phyloP scores from a whole-genome alignment of 306 rosid species.

The Castanospermum australe region DNA sequence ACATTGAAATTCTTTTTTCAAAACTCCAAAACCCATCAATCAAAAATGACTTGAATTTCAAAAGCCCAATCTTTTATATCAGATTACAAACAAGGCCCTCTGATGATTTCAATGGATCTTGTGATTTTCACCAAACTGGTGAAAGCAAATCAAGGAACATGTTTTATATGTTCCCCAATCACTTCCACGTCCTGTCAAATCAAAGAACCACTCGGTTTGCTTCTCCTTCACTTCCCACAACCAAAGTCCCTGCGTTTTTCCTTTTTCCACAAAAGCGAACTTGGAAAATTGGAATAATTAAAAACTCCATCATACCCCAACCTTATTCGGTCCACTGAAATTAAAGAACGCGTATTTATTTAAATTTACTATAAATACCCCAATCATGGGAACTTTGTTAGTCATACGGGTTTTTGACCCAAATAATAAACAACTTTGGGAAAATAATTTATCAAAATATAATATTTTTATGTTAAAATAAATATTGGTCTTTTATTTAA shows the following conservation, averaged over 20 bases:
- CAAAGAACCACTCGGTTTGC: not conserved
- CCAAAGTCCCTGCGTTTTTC: not conserved
- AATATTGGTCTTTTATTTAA: too few species aligned
- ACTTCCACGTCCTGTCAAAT: not conserved
- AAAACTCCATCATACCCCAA: too few species aligned
- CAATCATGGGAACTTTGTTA: too few species aligned
- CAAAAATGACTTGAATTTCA: conserved; percentile 11
- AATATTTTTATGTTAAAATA: too few species aligned
- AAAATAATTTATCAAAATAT: too few species aligned
- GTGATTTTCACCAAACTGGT: not conserved
- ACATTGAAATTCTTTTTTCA: conserved; percentile 28
- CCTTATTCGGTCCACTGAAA: not conserved
- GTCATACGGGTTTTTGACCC: too few species aligned
- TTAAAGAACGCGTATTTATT: too few species aligned
- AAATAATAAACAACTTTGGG: too few species aligned
- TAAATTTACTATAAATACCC: too few species aligned
- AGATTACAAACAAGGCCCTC: not conserved
- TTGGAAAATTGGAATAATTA: too few species aligned
- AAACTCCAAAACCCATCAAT: conserved; percentile 28
- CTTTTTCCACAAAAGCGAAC: not conserved
- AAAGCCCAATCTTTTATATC: not conserved
- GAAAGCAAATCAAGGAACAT: not conserved
- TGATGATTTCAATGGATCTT: conserved; percentile 8
- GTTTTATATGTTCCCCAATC: not conserved
- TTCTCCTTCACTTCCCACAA: not conserved